These are phyloP conservation scores for Zea luxurians DNA, from an alignment of 176 grass and related monocot species.

Conservation along the genomic window DNA sequence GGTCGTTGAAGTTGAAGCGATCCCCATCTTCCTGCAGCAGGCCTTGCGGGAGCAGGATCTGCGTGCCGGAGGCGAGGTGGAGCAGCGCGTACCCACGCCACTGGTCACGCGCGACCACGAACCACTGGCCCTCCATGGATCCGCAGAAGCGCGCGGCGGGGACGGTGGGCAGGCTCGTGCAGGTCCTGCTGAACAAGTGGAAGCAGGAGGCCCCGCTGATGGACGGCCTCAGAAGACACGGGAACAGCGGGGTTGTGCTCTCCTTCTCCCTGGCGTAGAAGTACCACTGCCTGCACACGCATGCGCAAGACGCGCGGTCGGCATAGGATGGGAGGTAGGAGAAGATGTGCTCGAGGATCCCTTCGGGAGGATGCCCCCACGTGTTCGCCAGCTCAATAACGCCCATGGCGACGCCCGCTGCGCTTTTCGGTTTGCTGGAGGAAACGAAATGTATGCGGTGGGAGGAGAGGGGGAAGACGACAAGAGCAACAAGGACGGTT, in stretches of 20 bases:
- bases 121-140: neutral
- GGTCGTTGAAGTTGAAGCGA: neutral
- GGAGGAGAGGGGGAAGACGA: too few species aligned
- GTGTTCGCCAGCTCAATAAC: too few species aligned
- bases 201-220: neutral
- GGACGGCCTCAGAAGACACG: conserved; percentile 17
- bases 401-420: too few species aligned
- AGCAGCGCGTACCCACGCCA: conserved; percentile 11
- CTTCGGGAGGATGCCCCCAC: neutral
- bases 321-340: neutral
- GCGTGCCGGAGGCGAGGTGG: neutral
- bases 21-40: neutral
- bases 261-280: neutral
- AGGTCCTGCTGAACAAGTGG: neutral
- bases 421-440: too few species aligned
- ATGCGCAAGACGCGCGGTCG: neutral
- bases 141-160: neutral
- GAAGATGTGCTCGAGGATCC: neutral
- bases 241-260: neutral
- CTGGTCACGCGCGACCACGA: neutral
- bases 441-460: too few species aligned
- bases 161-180: neutral
- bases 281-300: conserved; percentile 12
- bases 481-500: too few species aligned
- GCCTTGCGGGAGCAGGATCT: neutral